Percentiles rank a stretch among this genome's conserved stretches.
Conservation (phyloP, 352 stramenopile genomes). For the Phytophthora tentaculata region DNA sequence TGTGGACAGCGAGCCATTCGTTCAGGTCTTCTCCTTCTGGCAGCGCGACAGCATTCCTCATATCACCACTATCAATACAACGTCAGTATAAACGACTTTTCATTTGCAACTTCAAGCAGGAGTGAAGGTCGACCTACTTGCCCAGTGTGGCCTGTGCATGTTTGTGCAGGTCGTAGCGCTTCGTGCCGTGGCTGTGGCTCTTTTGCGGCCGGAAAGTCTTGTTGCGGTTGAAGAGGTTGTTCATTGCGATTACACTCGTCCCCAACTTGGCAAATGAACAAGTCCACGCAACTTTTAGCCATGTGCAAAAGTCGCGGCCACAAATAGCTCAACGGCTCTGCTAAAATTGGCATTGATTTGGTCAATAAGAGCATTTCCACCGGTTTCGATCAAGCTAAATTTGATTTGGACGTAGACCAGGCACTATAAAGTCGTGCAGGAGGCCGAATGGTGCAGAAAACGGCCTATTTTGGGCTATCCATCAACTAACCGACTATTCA, state of each 20-base stretch:
- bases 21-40: conserved; percentile 87
- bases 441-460: too few relatives aligned
- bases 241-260: conserved; percentile 36
- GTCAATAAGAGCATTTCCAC: too few relatives aligned
- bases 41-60: conserved; percentile 65
- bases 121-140: conserved; percentile 56
- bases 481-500: too few relatives aligned
- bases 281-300: neutral
- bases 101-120: conserved; percentile 26
- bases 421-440: too few relatives aligned
- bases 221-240: conserved; percentile 80
- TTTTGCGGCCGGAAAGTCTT: conserved; percentile 91
- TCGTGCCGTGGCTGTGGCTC: conserved; percentile 80
- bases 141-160: conserved; percentile 81
- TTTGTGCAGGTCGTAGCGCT: conserved; percentile 87
- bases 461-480: too few relatives aligned
- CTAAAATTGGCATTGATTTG: too few relatives aligned
- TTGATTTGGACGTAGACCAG: too few relatives aligned
- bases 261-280: conserved; percentile 16
- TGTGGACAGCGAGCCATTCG: conserved; percentile 94
- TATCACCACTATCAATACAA: conserved; percentile 53
- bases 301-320: neutral
- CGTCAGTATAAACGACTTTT: conserved; percentile 6
- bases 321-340: too few relatives aligned
- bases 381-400: too few relatives aligned